Evolutionary conservation across 176 grass and related monocot genomes (phyloP), one percentile per base, ranked within the genome.

Genomic region (Elaeis guineensis): DNA sequence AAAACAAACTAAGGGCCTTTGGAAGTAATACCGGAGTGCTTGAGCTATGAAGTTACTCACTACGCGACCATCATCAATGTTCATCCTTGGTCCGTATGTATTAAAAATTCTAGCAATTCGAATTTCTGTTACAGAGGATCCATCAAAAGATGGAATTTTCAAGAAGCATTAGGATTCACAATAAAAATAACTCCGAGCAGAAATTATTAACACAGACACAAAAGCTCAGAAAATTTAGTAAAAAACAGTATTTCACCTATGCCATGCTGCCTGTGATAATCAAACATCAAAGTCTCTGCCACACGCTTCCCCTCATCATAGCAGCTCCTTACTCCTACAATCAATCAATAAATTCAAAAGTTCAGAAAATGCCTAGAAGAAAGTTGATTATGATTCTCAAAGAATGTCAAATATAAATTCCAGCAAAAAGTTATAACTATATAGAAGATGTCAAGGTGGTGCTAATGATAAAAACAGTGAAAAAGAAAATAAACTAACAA

Each of bases 11-110:
- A 44, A 44, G 1, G 35, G 35, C 35, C 50, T n/a, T 9, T 5
- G 19, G 17, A 68, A 49, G 62, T 25, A 83, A 79, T 89, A 99
- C 94, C 94, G 88, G 19, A 99, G 64, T 57, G 94, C 94, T 79
- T 93, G 94, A 86, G 94, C 94, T 55, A 99, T 99, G 88, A 99
- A 99, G 85, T 99, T 99, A 74, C 94, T 99, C 58, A 99, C 94
- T 51, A 99, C 94, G 79, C 94, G 94, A 0, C 94, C 94, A 65
- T 99, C 94, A 72, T 99, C 94, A 57, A 99, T 99, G 77, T 99
- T 99, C 94, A 99, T 99, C 71, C 94, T 86, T 24, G 94, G 88
- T 62, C 94, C 94, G 72, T 99, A 99, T 70, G 94, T 99, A 77
- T 99, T 99, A 79, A 99, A 99, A 81, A 99, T 99, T 72, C 94